Conservation (phyloP, 306 rosid genomes). For the Mucuna pruriens region DNA sequence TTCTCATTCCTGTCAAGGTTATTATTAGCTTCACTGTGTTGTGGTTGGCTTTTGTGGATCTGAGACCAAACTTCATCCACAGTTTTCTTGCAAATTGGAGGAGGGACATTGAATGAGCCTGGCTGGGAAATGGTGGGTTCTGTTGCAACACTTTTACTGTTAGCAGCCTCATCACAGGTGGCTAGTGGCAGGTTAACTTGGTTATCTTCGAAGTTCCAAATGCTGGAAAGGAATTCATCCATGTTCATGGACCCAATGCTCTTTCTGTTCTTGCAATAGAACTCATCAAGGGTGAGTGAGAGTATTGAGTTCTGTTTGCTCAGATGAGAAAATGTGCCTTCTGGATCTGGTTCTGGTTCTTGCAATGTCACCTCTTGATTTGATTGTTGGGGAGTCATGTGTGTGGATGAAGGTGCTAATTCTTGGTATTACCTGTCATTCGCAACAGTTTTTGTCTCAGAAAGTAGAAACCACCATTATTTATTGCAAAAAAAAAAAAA, state of each 20-base stretch:
- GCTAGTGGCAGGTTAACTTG: conserved; percentile 26
- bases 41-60: conserved; percentile 51
- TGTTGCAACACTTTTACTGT: conserved; percentile 22
- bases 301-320: conserved; percentile 50
- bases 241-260: conserved; percentile 67
- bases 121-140: conserved; percentile 32
- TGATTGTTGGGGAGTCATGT: conserved; percentile 27
- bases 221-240: conserved; percentile 75
- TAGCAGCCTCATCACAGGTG: conserved; percentile 18
- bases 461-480: conserved; percentile 34
- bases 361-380: conserved; percentile 34
- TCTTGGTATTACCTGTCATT: neutral
- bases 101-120: conserved; percentile 48
- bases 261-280: conserved; percentile 61
- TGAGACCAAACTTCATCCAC: conserved; percentile 75
- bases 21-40: neutral
- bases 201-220: conserved; percentile 61
- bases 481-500: neutral
- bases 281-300: conserved; percentile 60
- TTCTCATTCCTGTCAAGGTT: neutral
- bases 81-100: conserved; percentile 70
- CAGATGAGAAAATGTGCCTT: conserved; percentile 12
- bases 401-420: conserved; percentile 9
- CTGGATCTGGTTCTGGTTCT: conserved; percentile 42
- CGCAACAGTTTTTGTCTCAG: neutral